Evolutionary conservation across 2,329 filamentous ascomycete species (phyloP).

Genomic region (Aspergillus luchuensis): DNA sequence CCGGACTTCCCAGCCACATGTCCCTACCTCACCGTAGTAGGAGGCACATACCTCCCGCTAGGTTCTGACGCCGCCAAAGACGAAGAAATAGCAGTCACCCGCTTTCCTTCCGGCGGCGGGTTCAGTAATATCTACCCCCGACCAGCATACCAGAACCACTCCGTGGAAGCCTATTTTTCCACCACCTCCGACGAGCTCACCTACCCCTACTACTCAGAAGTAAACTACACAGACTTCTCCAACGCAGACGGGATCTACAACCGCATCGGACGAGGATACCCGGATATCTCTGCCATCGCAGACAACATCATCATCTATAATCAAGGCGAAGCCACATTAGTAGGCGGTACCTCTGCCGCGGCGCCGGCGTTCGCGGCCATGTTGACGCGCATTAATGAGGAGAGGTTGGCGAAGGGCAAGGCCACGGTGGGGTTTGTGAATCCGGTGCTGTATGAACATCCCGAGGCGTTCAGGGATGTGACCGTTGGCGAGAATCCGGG

Average conservation of each 20-base stretch:
- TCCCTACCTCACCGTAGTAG: constrained; percentile 41
- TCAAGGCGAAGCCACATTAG: constrained; percentile 21
- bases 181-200: constrained; percentile 18
- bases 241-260: constrained; percentile 36
- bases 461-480: constrained; percentile 36
- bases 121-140: constrained; percentile 47
- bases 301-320: constrained; percentile 38
- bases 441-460: constrained; percentile 37
- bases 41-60: constrained; percentile 41
- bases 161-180: constrained; percentile 40
- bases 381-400: constrained; percentile 59
- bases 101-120: constrained; percentile 46
- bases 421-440: constrained; percentile 58
- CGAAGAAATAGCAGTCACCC: constrained; percentile 39
- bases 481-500: constrained; percentile 34
- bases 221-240: constrained; percentile 35
- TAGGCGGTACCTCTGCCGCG: constrained; percentile 47
- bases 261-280: constrained; percentile 37
- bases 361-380: constrained; percentile 59
- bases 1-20: constrained; percentile 42
- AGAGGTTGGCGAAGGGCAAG: constrained; percentile 53
- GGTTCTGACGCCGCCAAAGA: constrained; percentile 32
- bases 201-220: constrained; percentile 36
- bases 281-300: constrained; percentile 42
- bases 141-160: constrained; percentile 43